Evolutionary conservation across 2,329 filamentous ascomycete genomes (phyloP).

Genomic region (Xylariaceae sp.): DNA sequence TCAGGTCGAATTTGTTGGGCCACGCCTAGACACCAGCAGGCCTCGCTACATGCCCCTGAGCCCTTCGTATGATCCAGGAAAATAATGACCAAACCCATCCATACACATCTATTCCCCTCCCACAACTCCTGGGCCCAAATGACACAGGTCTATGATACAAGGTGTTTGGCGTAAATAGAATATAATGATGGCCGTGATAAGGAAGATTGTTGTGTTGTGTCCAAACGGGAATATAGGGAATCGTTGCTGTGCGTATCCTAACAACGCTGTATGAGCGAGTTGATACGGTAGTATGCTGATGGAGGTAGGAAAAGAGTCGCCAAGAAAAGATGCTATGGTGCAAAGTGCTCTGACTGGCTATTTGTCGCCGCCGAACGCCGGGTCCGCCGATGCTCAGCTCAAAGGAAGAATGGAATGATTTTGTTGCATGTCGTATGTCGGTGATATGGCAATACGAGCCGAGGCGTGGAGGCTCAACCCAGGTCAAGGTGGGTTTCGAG

Average conservation of each 20-base stretch:
- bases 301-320: constrained; percentile 3
- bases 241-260: no score
- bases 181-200: no score
- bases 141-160: constrained; percentile 26
- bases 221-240: no score
- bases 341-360: constrained; percentile 7
- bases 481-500: constrained; percentile 6
- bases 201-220: no score
- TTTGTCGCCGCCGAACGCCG: constrained; percentile 18
- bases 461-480: constrained; percentile 12
- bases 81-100: constrained; percentile 11
- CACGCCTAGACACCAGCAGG: no score
- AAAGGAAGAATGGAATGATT: constrained; percentile 9
- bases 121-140: constrained; percentile 20
- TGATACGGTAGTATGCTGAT: constrained; percentile 5
- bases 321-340: constrained; percentile 9
- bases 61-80: no score
- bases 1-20: no score
- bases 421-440: no score
- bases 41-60: no score
- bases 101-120: constrained; percentile 16
- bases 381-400: constrained; percentile 17
- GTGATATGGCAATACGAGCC: constrained; percentile 12
- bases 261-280: no score
- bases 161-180: constrained; percentile 10